A percentile compares a stretch with the other conserved stretches of the same genome.
Conservation (phyloP, 129 eudicot species). For the Lactuca sativa region DNA sequence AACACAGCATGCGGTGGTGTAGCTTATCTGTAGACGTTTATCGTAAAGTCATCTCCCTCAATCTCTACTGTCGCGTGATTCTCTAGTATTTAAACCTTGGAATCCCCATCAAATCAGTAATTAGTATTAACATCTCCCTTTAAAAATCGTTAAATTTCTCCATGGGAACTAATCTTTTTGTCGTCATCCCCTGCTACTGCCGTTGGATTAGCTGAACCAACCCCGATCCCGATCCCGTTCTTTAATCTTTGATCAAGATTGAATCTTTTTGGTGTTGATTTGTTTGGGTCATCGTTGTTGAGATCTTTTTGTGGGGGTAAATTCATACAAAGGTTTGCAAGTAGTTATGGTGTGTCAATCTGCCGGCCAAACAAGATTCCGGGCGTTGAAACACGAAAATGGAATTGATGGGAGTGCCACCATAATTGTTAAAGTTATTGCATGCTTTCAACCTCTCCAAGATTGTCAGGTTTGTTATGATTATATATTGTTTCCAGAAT, state of each 20-base stretch:
- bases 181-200: slow-evolving; percentile 79
- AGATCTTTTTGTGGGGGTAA: slow-evolving; percentile 28
- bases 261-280: background rate
- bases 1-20: slow-evolving; percentile 74
- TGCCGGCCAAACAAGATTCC: slow-evolving; percentile 92
- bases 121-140: background rate
- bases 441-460: slow-evolving; percentile 92
- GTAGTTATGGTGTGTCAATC: slow-evolving; percentile 99
- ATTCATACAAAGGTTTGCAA: slow-evolving; percentile 42
- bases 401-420: slow-evolving; percentile 91
- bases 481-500: background rate
- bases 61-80: slow-evolving; percentile 88
- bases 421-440: slow-evolving; percentile 93
- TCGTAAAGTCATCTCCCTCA: slow-evolving; percentile 72
- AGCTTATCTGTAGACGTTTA: slow-evolving; percentile 72
- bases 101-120: slow-evolving; percentile 4
- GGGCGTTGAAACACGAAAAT: slow-evolving; percentile 86
- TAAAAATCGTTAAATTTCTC: slow-evolving; percentile 16
- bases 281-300: slow-evolving; percentile 18
- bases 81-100: slow-evolving; percentile 41
- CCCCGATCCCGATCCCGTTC: slow-evolving; percentile 8
- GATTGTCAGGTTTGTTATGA: slow-evolving; percentile 81
- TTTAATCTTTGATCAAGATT: slow-evolving; percentile 5
- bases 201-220: slow-evolving; percentile 87
- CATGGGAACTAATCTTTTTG: slow-evolving; percentile 77